phyloP scores from a whole-genome alignment of 2,329 filamentous ascomycete genomes.

The Lachnellula hyalina region DNA sequence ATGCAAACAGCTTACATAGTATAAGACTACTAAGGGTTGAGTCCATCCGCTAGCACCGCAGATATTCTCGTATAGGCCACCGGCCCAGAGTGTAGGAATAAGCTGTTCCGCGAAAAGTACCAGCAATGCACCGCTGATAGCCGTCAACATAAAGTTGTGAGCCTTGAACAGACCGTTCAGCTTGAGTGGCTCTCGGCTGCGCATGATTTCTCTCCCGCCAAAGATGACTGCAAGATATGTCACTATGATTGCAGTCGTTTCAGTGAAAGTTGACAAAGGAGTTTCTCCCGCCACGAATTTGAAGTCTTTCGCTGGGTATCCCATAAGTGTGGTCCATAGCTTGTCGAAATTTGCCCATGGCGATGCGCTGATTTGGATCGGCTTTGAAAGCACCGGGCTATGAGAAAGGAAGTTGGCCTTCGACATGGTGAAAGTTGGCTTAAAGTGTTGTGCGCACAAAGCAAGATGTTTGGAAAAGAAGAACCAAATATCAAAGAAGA shows the following conservation, averaged over 20 bases:
- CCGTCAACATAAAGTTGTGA: slow-evolving; percentile 26
- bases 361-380: slow-evolving; percentile 13
- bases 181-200: slow-evolving; percentile 19
- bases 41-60: slow-evolving; percentile 88
- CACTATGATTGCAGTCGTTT: slow-evolving; percentile 17
- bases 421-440: slow-evolving; percentile 11
- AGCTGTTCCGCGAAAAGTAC: slow-evolving; percentile 25
- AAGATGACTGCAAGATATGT: slow-evolving; percentile 26
- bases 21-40: slow-evolving; percentile 83
- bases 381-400: slow-evolving; percentile 8
- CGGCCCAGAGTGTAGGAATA: slow-evolving; percentile 37
- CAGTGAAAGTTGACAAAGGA: slow-evolving; percentile 23
- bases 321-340: slow-evolving; percentile 15
- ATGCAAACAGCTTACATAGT: slow-evolving; percentile 68
- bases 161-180: slow-evolving; percentile 24
- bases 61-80: slow-evolving; percentile 82
- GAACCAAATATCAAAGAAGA: not conserved
- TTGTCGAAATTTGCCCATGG: slow-evolving; percentile 22
- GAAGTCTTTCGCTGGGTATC: slow-evolving; percentile 21
- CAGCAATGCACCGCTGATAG: slow-evolving; percentile 21
- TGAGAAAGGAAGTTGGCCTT: slow-evolving; percentile 5
- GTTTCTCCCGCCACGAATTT: slow-evolving; percentile 19
- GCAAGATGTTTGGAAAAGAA: not conserved
- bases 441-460: not conserved
- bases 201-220: slow-evolving; percentile 25